phyloP scores from a whole-genome alignment of 73 alveolate genomes.

The Paramecium primaurelia region DNA sequence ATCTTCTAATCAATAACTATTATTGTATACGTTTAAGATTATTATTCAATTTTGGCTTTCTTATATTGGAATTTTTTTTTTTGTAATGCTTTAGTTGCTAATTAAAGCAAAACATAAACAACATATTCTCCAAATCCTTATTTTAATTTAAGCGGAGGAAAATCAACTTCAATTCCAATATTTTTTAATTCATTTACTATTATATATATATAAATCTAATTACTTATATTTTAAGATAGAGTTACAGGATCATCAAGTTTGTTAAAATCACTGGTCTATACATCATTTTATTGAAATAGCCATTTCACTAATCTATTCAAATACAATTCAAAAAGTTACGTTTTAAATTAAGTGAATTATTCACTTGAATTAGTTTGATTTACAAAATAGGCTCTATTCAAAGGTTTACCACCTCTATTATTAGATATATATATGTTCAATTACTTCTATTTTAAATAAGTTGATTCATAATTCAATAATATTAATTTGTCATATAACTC shows the following conservation, averaged over 20 bases:
- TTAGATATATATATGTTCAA: neutral
- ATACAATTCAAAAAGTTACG: constrained; percentile 43
- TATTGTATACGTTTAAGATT: constrained; percentile 10
- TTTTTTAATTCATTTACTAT: constrained; percentile 57
- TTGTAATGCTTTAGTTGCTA: constrained; percentile 54
- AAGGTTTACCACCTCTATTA: neutral
- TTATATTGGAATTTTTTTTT: constrained; percentile 41
- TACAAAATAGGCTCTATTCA: constrained; percentile 55
- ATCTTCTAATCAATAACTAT: neutral
- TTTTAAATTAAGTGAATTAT: constrained; percentile 51
- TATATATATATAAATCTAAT: neutral
- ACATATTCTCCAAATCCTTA: constrained; percentile 57
- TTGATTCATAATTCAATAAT: constrained; percentile 37
- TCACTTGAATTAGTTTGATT: constrained; percentile 47
- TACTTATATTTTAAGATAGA: constrained; percentile 50
- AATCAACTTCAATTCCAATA: constrained; percentile 58
- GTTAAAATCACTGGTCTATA: constrained; percentile 49
- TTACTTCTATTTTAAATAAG: constrained; percentile 46
- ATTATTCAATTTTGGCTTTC: constrained; percentile 46
- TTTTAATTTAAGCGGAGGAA: constrained; percentile 55
- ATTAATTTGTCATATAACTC: constrained; percentile 52
- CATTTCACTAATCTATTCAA: constrained; percentile 50
- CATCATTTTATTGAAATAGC: constrained; percentile 53
- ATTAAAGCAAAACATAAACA: constrained; percentile 27
- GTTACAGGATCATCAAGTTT: constrained; percentile 60